Conservation (phyloP, 179 eudicot species). For the Beta lomatogona region DNA sequence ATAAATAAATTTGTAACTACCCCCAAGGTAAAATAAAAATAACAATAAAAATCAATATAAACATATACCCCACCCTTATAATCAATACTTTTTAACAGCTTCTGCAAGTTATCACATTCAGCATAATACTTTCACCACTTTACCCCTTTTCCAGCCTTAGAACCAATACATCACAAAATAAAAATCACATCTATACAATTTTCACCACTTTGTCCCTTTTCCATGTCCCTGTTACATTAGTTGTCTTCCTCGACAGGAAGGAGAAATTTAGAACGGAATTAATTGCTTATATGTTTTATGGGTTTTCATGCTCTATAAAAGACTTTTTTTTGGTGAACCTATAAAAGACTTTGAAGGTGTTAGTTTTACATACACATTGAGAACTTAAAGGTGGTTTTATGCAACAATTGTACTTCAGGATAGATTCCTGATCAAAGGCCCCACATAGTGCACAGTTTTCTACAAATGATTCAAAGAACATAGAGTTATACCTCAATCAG, state of each 20-base stretch:
- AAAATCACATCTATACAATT: neutral
- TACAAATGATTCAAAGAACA: neutral
- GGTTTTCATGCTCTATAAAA: neutral
- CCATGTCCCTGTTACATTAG: neutral
- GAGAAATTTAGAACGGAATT: too few species aligned
- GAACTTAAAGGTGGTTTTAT: neutral
- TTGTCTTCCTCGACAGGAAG: neutral
- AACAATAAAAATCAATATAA: too few species aligned
- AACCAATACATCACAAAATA: too few species aligned
- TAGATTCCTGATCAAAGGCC: neutral
- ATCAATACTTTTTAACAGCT: neutral
- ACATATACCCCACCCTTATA: neutral
- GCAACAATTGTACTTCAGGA: neutral
- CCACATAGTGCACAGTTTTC: neutral
- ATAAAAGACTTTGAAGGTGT: neutral
- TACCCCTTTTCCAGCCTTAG: too few species aligned
- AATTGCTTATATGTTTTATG: neutral
- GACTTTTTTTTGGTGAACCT: too few species aligned
- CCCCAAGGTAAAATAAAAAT: too few species aligned
- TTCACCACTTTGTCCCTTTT: neutral
- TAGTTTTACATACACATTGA: neutral
- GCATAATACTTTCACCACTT: neutral
- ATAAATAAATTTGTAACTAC: too few species aligned
- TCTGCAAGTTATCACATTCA: too few species aligned
- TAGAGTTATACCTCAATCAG: conserved; percentile 63